Evolutionary conservation across 2,329 filamentous ascomycete species (phyloP).

Genomic region (Coniella vitis): DNA sequence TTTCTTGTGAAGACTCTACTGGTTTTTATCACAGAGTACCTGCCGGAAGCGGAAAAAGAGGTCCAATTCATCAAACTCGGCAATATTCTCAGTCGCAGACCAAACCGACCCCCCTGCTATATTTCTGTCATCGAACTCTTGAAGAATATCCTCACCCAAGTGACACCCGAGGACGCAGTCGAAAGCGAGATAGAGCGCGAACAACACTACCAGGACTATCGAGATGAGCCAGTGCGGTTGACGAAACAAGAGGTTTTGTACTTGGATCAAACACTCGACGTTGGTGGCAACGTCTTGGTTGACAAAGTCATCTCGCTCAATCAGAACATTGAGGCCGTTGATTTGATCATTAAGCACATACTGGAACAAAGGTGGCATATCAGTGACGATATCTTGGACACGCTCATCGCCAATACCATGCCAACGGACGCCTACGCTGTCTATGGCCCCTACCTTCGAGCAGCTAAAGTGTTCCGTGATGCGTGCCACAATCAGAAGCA

Average conservation of each 20-base stretch:
- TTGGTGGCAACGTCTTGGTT: constrained; percentile 45
- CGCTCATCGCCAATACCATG: constrained; percentile 48
- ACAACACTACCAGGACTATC: constrained; percentile 31
- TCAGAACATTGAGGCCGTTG: constrained; percentile 45
- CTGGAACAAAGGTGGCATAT: constrained; percentile 44
- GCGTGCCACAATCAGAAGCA: constrained; percentile 28
- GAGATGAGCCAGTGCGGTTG: constrained; percentile 20
- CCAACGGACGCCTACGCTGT: constrained; percentile 40
- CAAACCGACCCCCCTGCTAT: constrained; percentile 47
- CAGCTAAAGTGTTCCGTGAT: constrained; percentile 47
- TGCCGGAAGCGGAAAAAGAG: constrained; percentile 38
- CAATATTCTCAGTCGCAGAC: constrained; percentile 43
- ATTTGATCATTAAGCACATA: constrained; percentile 51
- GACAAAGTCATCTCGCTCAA: constrained; percentile 60
- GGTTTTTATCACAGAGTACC: constrained; percentile 53
- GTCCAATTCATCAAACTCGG: constrained; percentile 50
- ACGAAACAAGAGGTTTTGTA: constrained; percentile 15
- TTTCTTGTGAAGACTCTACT: constrained; percentile 54
- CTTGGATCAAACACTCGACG: constrained; percentile 19
- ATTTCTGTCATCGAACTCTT: constrained; percentile 42
- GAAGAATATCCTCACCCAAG: constrained; percentile 37
- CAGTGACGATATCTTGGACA: constrained; percentile 44
- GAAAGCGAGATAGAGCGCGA: constrained; percentile 21
- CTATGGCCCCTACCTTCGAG: constrained; percentile 51
- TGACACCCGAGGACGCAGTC: constrained; percentile 22